A percentile compares a stretch with the other conserved stretches of the same genome.
These are phyloP conservation scores for Adansonia rubrostipa DNA, from an alignment of 441 rosid species.

Conservation along the genomic window DNA sequence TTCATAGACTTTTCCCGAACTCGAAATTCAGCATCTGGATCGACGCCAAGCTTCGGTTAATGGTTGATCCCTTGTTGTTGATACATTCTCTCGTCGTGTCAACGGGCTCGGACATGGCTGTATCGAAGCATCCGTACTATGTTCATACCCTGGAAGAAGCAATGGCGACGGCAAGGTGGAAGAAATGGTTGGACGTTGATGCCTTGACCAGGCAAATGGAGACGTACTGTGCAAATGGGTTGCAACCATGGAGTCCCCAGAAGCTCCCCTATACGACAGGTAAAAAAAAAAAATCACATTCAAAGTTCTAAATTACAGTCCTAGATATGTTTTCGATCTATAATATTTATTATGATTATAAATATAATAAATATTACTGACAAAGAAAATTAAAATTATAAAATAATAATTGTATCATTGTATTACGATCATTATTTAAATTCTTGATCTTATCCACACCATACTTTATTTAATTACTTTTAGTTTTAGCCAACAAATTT, in stretches of 20 bases:
- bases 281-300: conserved; percentile 23
- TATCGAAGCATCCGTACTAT: conserved; percentile 74
- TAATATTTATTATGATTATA: neutral
- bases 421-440: too few species aligned
- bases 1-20: conserved; percentile 81
- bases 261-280: conserved; percentile 89
- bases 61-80: conserved; percentile 79
- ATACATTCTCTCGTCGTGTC: conserved; percentile 67
- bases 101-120: conserved; percentile 65
- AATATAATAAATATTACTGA: neutral
- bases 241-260: conserved; percentile 72
- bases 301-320: too few species aligned
- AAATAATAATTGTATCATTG: too few species aligned
- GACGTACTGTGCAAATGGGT: conserved; percentile 80
- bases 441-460: too few species aligned
- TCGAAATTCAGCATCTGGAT: conserved; percentile 87
- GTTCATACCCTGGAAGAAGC: conserved; percentile 89
- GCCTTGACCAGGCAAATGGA: conserved; percentile 79
- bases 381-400: too few species aligned
- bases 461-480: neutral
- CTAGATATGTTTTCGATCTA: too few species aligned
- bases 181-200: conserved; percentile 79
- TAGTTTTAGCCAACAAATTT: neutral
- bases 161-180: conserved; percentile 94
- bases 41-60: conserved; percentile 79